Base-by-base conservation (phyloP, 2,329 filamentous ascomycete species). In the Arthroderma sp. region DNA sequence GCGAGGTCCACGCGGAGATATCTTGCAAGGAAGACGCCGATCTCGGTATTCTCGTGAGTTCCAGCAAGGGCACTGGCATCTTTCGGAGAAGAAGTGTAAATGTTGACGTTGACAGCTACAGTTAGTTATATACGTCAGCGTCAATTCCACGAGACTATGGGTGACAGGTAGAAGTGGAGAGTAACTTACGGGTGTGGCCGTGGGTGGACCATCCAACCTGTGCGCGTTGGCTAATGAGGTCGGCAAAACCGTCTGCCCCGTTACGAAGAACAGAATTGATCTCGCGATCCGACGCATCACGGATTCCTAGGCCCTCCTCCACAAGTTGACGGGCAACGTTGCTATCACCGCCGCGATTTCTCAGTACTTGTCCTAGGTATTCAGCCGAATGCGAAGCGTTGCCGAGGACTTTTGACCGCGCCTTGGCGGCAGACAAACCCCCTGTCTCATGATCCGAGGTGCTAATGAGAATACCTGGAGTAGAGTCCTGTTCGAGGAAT, bases 381-480 rank as follows among this genome's bases (percentile, higher is more conserved):
- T 93, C 86, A 37, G 86, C 81, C 0, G 83, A 86, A 65, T 84
- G 80, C 7, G 86, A 90, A 6, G 87, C 86, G 61, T 91, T 91
- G 63, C 86, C 85, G 1, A 98, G 82, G 17, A 87, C 84, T 41
- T 80, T 76, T 0, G 93, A 93, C 66, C 88, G 87, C 93, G 93
- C 98, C 55, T 79, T 73, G 67, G 91, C 91, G 17, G 85, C 82
- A 1, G 89, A 80, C 2, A 98, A 78, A 43, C 93, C 93, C 31
- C 93, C 93, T 0, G 93, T 98, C 71, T 98, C 93, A 70, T 98
- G 93, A 72, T 98, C 93, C 58, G 88, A 95, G 2, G 93, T 98
- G 59, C 84, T 84, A 41, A 98, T 86, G 64, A 98, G 80, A 11
- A 96, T 80, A 25, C 86, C 88, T 25, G 73, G 73, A 0, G 91